Evolutionary conservation across 2,329 filamentous ascomycete genomes (phyloP).

Genomic region (Harringtonia aguacate): DNA sequence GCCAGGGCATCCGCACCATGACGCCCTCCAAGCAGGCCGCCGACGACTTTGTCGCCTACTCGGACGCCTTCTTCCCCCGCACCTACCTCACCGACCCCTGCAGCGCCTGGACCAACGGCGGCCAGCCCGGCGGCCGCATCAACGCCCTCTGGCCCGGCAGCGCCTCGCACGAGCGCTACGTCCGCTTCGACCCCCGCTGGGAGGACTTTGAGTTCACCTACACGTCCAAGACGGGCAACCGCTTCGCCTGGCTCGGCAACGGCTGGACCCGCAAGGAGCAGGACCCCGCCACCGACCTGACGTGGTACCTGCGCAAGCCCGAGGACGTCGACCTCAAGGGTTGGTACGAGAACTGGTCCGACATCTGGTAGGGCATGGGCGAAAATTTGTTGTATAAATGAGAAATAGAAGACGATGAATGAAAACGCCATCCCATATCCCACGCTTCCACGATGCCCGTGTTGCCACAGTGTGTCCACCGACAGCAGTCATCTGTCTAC

Average conservation of each 20-base stretch:
- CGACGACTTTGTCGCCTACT: constrained; percentile 18
- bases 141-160: constrained; percentile 16
- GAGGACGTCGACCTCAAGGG: constrained; percentile 39
- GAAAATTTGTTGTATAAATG: no score
- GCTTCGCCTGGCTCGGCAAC: constrained; percentile 34
- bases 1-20: constrained; percentile 30
- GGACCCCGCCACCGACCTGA: constrained; percentile 26
- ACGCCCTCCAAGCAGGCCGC: constrained; percentile 4
- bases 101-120: constrained; percentile 20
- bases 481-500: no score
- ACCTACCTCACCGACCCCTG: constrained; percentile 20
- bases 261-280: constrained; percentile 30
- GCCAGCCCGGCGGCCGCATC: constrained; percentile 15
- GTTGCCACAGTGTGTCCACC: no score
- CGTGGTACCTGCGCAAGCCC: constrained; percentile 33
- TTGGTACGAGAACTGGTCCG: no score
- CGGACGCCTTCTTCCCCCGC: constrained; percentile 18
- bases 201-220: constrained; percentile 22
- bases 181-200: constrained; percentile 18
- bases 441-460: no score
- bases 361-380: no score
- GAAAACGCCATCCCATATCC: no score
- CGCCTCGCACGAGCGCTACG: constrained; percentile 14
- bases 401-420: no score
- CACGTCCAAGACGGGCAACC: constrained; percentile 32